Percentiles rank a stretch among this genome's conserved stretches.
Conservation (phyloP, 2,329 filamentous ascomycete species). For the Cladophialophora yegresii region DNA sequence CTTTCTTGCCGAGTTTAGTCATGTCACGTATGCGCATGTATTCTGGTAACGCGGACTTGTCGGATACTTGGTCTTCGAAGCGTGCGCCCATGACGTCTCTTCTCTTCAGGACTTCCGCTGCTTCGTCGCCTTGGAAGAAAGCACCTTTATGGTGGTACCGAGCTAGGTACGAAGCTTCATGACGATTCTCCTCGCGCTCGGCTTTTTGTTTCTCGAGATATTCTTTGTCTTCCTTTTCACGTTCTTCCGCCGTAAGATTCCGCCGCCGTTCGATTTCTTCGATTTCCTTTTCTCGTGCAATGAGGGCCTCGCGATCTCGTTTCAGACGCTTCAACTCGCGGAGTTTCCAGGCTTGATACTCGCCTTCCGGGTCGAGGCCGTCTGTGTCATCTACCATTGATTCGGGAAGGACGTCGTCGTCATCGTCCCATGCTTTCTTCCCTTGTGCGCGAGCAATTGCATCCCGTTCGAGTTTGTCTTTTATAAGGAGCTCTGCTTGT, state of each 20-base stretch:
- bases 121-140: slow-evolving; percentile 83
- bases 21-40: slow-evolving; percentile 92
- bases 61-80: slow-evolving; percentile 79
- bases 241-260: slow-evolving; percentile 83
- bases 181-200: slow-evolving; percentile 71
- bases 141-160: slow-evolving; percentile 97
- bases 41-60: slow-evolving; percentile 81
- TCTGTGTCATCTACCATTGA: slow-evolving; percentile 87
- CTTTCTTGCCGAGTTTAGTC: slow-evolving; percentile 91
- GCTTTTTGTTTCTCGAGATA: slow-evolving; percentile 76
- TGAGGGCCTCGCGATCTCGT: slow-evolving; percentile 80
- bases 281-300: slow-evolving; percentile 77
- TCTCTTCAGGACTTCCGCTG: slow-evolving; percentile 72
- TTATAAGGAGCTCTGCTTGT: slow-evolving; percentile 75
- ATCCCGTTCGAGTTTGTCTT: slow-evolving; percentile 84
- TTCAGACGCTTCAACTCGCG: slow-evolving; percentile 87
- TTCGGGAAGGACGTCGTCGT: slow-evolving; percentile 64
- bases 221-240: slow-evolving; percentile 78
- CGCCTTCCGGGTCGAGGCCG: slow-evolving; percentile 79
- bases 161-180: slow-evolving; percentile 87
- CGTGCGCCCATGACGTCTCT: slow-evolving; percentile 82
- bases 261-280: slow-evolving; percentile 86
- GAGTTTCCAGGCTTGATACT: slow-evolving; percentile 90
- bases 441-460: slow-evolving; percentile 71
- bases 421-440: slow-evolving; percentile 87